Base-by-base conservation (phyloP, 139 green algal species). In the Asterochloris erici region DNA sequence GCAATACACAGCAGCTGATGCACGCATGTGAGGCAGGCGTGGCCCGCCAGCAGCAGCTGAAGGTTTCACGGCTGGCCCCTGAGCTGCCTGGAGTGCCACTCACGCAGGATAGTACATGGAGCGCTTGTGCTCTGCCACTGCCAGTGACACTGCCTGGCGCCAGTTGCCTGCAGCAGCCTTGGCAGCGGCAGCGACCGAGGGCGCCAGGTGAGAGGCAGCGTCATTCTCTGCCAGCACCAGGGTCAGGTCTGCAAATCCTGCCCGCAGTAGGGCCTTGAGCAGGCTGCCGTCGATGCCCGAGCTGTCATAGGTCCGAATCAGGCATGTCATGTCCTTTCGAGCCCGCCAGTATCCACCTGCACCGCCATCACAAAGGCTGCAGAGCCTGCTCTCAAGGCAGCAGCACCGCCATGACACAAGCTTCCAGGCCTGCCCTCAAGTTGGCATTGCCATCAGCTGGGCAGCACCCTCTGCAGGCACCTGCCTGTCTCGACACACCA, bases 301-400 rank as follows among this genome's bases (percentile, higher is more conserved):
- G 83, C 87, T 84, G 70, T 92, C 89, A 68, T 92, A 92, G 60
- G 73, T 86, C 29, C 60, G 62, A 47, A 89, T 68, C 81, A 91
- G 82, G 26, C 62, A 63, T 21, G 74, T 62, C 79, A 87, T 87
- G 21, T 87, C 84, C 24, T 54, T 16, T 0, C 79, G 60, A 9
- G 84, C 79, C 11, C 84, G 74, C 79, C 83, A 86, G 38, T 70
- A 77, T 1, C 83, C 79, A 26, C 79, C 83, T 86, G 74, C 71
- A 83, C 38, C 38, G 38, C 38, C 38, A 54, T 54, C 38, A 54
- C 38, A 54, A 54, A 54, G n/a, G n/a, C n/a, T n/a, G n/a, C n/a
- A n/a, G n/a, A n/a, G n/a, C n/a, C n/a, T n/a, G n/a, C n/a, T n/a
- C n/a, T n/a, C n/a, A n/a, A n/a, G n/a, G n/a, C n/a, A n/a, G n/a